phyloP scores from a whole-genome alignment of 495 filamentous ascomycete genomes.

The Penicillium cinerascens region DNA sequence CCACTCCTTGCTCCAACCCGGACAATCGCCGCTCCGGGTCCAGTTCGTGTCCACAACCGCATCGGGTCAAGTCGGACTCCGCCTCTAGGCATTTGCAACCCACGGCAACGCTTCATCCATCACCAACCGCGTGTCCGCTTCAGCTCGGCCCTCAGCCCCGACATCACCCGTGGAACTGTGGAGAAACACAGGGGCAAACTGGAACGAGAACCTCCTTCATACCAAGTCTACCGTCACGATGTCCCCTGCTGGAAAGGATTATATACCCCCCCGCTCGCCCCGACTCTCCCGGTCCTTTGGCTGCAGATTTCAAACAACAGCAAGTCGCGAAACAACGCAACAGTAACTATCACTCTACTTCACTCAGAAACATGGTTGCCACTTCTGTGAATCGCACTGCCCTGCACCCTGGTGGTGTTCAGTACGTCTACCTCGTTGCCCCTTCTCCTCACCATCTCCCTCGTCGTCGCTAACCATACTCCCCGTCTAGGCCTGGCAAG shows the following conservation, averaged over 20 bases:
- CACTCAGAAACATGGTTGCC: constrained; percentile 63
- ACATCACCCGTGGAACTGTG: constrained; percentile 48
- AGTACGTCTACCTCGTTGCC: constrained; percentile 55
- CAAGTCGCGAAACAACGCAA: constrained; percentile 58
- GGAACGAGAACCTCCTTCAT: constrained; percentile 26
- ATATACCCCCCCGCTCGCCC: constrained; percentile 45
- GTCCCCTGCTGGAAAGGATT: constrained; percentile 41
- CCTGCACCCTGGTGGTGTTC: constrained; percentile 86
- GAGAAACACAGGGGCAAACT: constrained; percentile 33
- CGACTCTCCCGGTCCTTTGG: constrained; percentile 47
- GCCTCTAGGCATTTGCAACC: constrained; percentile 24
- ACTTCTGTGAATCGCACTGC: constrained; percentile 82
- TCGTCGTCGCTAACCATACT: constrained; percentile 32
- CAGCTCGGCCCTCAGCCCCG: constrained; percentile 39
- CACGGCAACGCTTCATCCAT: constrained; percentile 29
- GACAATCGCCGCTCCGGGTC: constrained; percentile 22
- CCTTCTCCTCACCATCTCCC: constrained; percentile 13
- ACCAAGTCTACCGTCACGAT: constrained; percentile 26
- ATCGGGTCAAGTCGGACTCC: constrained; percentile 41
- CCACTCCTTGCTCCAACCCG: not conserved
- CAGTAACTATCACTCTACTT: constrained; percentile 62
- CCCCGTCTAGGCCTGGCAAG: constrained; percentile 59
- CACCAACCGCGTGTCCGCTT: constrained; percentile 27
- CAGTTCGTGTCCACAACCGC: constrained; percentile 38
- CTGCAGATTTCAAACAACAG: constrained; percentile 57